Evolutionary conservation across 2,329 filamentous ascomycete species (phyloP), one percentile per base, ranked within the genome.

Genomic region (Amauroascus verrucosus): DNA sequence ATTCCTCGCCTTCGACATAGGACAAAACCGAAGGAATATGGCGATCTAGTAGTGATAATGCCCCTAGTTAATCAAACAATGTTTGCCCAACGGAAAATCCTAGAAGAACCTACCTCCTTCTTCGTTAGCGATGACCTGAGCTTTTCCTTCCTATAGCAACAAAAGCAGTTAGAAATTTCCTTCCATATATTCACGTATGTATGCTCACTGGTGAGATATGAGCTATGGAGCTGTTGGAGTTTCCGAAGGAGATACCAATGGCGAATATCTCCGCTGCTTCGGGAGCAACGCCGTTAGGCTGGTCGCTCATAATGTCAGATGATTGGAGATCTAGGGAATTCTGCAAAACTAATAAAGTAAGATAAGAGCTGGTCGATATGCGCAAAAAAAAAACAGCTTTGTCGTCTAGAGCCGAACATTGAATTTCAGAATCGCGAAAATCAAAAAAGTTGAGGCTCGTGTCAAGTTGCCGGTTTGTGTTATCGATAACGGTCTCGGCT

Each of bases 61-160:
- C 24, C 16, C 18, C 8, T n/a, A 28, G 40, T 51, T 48, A 48
- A n/a, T 40, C 33, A 37, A 44, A 33, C 50, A 55, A 35, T 28
- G 7, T 11, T 6, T 48, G n/a, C 41, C 6, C 41, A 22, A 13
- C 18, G n/a, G 18, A 16, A 6, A 16, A 11, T 22, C 14, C 18
- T 35, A 14, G 35, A 48, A 44, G 56, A 53, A 73, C 82, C 66
- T 70, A 89, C 88, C 88, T 78, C 93, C 93, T 68, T 97, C 93
- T 76, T 97, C 93, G 75, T 98, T 97, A 67, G 93, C 93, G 74
- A 98, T 97, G 59, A 98, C 91, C 70, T 96, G 88, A 60, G 89
- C 85, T 77, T 94, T 95, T 72, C 94, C 91, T 66, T 97, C 91
- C 78, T 80, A 59, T 57, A 43, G 46, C n/a, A 48, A 35, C 41